phyloP scores from a whole-genome alignment of 139 green algal genomes.

The Zygnema cylindricum region DNA sequence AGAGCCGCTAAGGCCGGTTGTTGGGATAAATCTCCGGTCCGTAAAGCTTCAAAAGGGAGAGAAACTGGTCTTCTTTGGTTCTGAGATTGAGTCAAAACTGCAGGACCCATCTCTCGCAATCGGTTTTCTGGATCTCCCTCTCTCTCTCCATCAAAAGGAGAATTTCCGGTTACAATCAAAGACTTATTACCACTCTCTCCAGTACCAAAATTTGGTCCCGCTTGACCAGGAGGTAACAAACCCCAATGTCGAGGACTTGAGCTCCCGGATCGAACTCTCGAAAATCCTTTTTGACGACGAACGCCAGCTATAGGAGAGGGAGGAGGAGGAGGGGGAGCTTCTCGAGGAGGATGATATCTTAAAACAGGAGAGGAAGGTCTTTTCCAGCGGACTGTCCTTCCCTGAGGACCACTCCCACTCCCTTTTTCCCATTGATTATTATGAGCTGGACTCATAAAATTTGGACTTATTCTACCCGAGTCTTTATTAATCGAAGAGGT shows the following conservation, averaged over 20 bases:
- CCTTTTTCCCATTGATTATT: not conserved
- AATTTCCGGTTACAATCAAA: not conserved
- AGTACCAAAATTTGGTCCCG: too few species aligned
- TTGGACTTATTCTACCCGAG: not conserved
- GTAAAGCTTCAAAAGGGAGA: constrained; percentile 6
- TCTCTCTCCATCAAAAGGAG: constrained; percentile 21
- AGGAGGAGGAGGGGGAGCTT: constrained; percentile 41
- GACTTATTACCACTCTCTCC: not conserved
- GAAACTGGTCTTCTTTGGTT: not conserved
- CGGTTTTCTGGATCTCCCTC: not conserved
- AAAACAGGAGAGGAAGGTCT: constrained; percentile 41
- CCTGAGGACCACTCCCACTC: not conserved
- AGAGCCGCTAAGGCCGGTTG: constrained; percentile 38
- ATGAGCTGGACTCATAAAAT: not conserved
- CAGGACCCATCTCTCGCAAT: not conserved
- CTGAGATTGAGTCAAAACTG: not conserved
- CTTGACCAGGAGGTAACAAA: constrained; percentile 1
- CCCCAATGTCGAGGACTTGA: constrained; percentile 45
- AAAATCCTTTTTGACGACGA: constrained; percentile 4
- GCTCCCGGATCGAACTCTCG: constrained; percentile 39
- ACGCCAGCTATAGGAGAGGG: constrained; percentile 42
- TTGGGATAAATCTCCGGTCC: not conserved
- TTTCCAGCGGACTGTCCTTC: constrained; percentile 13
- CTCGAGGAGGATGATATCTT: constrained; percentile 22
- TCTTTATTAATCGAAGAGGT: constrained; percentile 32